Percentiles rank a stretch among this genome's conserved stretches.
Conservation (phyloP, 768 basidiomycete genomes). For the Hydnomerulius pinastri region DNA sequence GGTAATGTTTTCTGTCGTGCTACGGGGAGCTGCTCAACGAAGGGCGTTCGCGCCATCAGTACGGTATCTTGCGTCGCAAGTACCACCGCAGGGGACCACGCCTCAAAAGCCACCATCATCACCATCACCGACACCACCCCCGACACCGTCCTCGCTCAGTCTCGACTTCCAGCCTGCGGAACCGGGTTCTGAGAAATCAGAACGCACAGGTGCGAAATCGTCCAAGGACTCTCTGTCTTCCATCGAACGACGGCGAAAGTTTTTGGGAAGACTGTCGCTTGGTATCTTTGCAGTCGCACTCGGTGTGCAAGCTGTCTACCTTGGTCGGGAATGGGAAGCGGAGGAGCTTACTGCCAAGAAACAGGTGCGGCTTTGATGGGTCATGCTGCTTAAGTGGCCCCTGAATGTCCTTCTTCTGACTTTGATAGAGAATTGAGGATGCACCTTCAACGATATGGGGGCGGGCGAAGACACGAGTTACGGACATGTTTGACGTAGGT, state of each 20-base stretch:
- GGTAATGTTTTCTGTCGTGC: constrained; percentile 25
- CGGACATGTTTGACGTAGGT: constrained; percentile 69
- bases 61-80: constrained; percentile 23
- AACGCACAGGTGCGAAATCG: constrained; percentile 75
- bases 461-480: constrained; percentile 62
- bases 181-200: constrained; percentile 38
- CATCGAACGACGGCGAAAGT: constrained; percentile 69
- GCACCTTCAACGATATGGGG: constrained; percentile 65
- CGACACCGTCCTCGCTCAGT: constrained; percentile 41
- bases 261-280: constrained; percentile 56
- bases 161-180: constrained; percentile 68
- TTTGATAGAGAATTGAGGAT: constrained; percentile 53
- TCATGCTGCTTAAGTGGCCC: background rate
- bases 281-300: constrained; percentile 57
- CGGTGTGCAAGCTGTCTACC: constrained; percentile 56
- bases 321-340: constrained; percentile 79
- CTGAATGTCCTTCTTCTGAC: background rate
- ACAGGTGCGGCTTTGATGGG: constrained; percentile 45
- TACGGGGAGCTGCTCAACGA: constrained; percentile 25
- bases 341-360: constrained; percentile 68
- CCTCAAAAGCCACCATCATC: constrained; percentile 5
- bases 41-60: constrained; percentile 15
- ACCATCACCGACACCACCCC: background rate
- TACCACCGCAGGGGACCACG: constrained; percentile 17
- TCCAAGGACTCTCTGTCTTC: constrained; percentile 78